Conservation (phyloP, 805 yeast genomes). For the Maudiozyma turicensis region DNA sequence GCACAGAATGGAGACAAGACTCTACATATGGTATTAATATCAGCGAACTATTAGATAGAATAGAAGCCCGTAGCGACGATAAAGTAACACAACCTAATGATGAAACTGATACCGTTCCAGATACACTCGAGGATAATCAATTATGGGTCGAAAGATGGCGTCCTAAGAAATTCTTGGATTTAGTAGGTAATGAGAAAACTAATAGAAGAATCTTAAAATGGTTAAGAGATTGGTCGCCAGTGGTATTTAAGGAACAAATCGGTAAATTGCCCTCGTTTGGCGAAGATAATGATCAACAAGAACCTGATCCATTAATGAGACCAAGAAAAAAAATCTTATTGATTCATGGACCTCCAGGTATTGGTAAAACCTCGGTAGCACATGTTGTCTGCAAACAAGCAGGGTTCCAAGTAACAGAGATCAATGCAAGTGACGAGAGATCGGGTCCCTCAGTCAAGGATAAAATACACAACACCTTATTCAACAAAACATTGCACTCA, state of each 20-base stretch:
- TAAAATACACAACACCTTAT: slow-evolving; percentile 51
- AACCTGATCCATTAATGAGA: slow-evolving; percentile 43
- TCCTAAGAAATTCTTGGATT: slow-evolving; percentile 52
- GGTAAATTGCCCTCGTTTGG: slow-evolving; percentile 14
- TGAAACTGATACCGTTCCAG: not conserved
- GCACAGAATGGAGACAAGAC: slow-evolving; percentile 17
- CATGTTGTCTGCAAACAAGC: slow-evolving; percentile 76
- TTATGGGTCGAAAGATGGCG: slow-evolving; percentile 61
- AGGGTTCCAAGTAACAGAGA: slow-evolving; percentile 71
- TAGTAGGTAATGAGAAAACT: slow-evolving; percentile 58
- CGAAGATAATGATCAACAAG: slow-evolving; percentile 6
- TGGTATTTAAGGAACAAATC: slow-evolving; percentile 41
- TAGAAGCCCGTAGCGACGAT: slow-evolving; percentile 17
- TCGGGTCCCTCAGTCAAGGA: slow-evolving; percentile 48
- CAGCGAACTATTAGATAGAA: slow-evolving; percentile 28
- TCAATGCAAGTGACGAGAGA: slow-evolving; percentile 79
- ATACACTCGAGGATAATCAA: slow-evolving; percentile 3
- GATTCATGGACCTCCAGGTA: slow-evolving; percentile 88
- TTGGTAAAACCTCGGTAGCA: slow-evolving; percentile 84
- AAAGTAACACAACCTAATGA: not conserved
- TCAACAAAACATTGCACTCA: slow-evolving; percentile 55
- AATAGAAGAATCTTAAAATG: slow-evolving; percentile 53
- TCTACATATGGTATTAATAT: slow-evolving; percentile 33
- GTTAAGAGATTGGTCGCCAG: slow-evolving; percentile 58
- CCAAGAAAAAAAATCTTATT: slow-evolving; percentile 58